Base-by-base conservation (phyloP, 2,329 filamentous ascomycete species). In the Aspergillus spinulosporus region DNA sequence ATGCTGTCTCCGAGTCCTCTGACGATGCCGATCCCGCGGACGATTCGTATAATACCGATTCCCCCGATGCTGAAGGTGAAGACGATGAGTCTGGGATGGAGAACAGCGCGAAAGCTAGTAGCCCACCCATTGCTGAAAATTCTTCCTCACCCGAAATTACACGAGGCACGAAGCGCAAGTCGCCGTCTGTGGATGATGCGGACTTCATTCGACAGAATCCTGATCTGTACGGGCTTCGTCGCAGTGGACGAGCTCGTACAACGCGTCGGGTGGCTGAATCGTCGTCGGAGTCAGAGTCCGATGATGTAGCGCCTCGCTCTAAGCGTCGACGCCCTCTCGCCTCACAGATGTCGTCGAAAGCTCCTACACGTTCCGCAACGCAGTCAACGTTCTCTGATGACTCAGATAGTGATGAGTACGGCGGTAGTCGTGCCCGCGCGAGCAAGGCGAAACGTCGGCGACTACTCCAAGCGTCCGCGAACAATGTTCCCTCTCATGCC, bases 191-290 rank as follows among this genome's bases (percentile, higher is more conserved):
- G 37, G 86, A 88, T 50, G 89, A 94, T 66, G 88, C 94, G 57
- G 87, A 92, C 46, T 92, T 87, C 69, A 96, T 97, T 66, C 84
- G 88, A 67, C 89, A 90, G 69, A 96, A 99, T 68, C 94, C 94
- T 44, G 92, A 96, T 76, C 81, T 99, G 6, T 99, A 97, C 78
- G 94, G 94, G 47, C 81, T 99, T 64, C 86, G 94, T 66, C 85
- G 94, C 78, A 99, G 94, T 79, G 92, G 82, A 70, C 83, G 85
- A 63, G 84, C 85, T 63, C 82, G 85, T 64, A 81, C 81, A 60
- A 80, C 80, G 58, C 84, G 84, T 66, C 84, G 83, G 64, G 77
- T 88, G 64, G 83, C 85, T 64, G 83, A 87, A 64, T 86, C 83
- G 62, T 80, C 80, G 59, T 80, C 80, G 44, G 80, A 81, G 44